Conservation (phyloP, 805 yeast genomes). For the Candida easanensis region DNA sequence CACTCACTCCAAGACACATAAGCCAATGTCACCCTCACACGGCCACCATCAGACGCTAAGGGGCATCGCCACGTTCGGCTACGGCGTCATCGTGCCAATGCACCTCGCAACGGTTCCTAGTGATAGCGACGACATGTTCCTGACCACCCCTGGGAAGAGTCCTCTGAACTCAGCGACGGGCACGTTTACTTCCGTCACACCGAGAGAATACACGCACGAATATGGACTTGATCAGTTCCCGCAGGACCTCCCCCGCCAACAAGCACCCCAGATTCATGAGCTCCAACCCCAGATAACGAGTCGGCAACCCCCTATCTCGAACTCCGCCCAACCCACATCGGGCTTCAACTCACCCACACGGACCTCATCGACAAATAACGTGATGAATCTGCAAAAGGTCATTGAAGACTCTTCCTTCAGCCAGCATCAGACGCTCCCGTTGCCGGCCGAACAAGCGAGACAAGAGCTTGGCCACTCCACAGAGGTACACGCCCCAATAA, state of each 20-base stretch:
- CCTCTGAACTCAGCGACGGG: neutral
- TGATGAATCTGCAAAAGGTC: constrained; percentile 4
- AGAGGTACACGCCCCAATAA: neutral
- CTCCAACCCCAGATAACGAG: neutral
- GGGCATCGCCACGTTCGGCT: constrained; percentile 17
- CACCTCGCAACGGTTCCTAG: constrained; percentile 1
- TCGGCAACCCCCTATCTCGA: neutral
- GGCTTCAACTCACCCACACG: constrained; percentile 14
- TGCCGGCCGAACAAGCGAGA: neutral
- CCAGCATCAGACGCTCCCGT: neutral
- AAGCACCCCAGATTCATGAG: neutral
- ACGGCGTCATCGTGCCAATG: constrained; percentile 12
- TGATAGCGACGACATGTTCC: neutral
- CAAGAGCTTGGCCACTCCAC: neutral
- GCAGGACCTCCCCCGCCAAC: too few relatives aligned
- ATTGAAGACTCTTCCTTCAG: neutral
- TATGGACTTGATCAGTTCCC: too few relatives aligned
- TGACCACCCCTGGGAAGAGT: neutral
- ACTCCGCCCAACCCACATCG: neutral
- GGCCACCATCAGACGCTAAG: constrained; percentile 7
- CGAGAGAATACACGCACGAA: neutral
- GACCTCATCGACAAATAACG: constrained; percentile 10
- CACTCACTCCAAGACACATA: neutral
- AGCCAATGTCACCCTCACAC: neutral
- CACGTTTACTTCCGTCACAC: neutral